Evolutionary conservation across 1,284 basidiomycete genomes (phyloP).

Genomic region (Schizophyllum amplum): DNA sequence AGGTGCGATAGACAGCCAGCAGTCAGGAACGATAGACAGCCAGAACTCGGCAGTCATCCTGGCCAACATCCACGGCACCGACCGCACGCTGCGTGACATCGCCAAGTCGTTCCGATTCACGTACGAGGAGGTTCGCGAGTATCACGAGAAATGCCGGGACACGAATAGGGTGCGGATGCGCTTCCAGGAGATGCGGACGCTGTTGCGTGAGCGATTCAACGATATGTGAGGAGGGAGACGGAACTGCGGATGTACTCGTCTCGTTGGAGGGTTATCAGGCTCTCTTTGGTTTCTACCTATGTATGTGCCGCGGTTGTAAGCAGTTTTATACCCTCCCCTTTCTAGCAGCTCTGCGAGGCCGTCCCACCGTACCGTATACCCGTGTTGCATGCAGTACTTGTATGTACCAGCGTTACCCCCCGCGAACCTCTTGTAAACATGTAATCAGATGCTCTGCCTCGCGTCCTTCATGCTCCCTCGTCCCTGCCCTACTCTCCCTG

Average conservation of each 20-base stretch:
- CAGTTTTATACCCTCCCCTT: not conserved
- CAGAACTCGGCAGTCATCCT: conserved; percentile 23
- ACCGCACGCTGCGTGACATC: conserved; percentile 52
- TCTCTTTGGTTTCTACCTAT: no score
- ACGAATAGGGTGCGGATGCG: conserved; percentile 27
- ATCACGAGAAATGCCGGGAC: conserved; percentile 61
- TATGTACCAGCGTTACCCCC: not conserved
- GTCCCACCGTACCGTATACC: no score
- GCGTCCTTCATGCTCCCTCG: no score
- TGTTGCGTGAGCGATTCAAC: conserved; percentile 35
- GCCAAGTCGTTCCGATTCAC: conserved; percentile 61
- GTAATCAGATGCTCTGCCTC: not conserved
- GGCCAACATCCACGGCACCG: conserved; percentile 53
- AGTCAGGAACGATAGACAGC: not conserved
- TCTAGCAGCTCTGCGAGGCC: no score
- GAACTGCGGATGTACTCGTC: not conserved
- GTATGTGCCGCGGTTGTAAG: not conserved
- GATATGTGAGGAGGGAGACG: conserved; percentile 13
- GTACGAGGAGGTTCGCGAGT: conserved; percentile 63
- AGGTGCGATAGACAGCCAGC: not conserved
- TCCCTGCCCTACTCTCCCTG: conserved; percentile 3
- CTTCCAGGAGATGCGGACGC: conserved; percentile 58
- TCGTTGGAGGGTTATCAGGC: no score
- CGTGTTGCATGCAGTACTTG: no score
- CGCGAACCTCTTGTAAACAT: not conserved